These are phyloP conservation scores for Penicillium soppii DNA, from an alignment of 495 filamentous ascomycete species.

Conservation along the genomic window DNA sequence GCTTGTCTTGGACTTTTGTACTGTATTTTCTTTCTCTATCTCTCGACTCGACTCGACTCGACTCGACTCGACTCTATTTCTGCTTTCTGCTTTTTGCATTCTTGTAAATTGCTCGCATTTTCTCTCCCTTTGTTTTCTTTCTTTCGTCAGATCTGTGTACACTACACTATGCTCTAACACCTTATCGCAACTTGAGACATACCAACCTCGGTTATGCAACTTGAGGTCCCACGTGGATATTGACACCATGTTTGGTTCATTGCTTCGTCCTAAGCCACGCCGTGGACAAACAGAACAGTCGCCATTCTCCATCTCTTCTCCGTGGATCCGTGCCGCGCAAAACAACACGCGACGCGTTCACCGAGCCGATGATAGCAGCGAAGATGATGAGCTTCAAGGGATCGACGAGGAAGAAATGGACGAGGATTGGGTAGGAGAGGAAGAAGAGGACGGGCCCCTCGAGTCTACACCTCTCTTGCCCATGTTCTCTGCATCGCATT, in stretches of 20 bases:
- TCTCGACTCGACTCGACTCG: neutral
- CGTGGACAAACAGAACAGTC: slow-evolving; percentile 42
- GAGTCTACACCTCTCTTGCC: slow-evolving; percentile 68
- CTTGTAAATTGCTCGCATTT: neutral
- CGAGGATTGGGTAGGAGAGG: slow-evolving; percentile 45
- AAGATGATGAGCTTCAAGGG: slow-evolving; percentile 35
- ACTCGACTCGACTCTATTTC: neutral
- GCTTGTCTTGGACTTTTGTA: neutral
- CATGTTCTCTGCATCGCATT: slow-evolving; percentile 77
- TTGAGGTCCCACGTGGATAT: neutral
- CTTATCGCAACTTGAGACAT: neutral
- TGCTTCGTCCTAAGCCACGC: slow-evolving; percentile 45
- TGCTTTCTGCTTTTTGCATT: neutral
- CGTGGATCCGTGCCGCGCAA: slow-evolving; percentile 26
- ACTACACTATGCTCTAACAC: slow-evolving; percentile 5
- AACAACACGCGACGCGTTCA: slow-evolving; percentile 10
- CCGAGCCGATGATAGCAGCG: slow-evolving; percentile 6
- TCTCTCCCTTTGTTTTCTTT: neutral
- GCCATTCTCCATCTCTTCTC: slow-evolving; percentile 47
- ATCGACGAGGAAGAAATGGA: slow-evolving; percentile 35
- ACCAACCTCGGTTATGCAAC: slow-evolving; percentile 13
- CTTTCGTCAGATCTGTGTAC: too few species aligned
- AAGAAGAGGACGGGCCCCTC: slow-evolving; percentile 52
- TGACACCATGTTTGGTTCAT: slow-evolving; percentile 44
- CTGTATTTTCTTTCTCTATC: neutral